These are phyloP conservation scores for Melaleuca quinquenervia DNA, from an alignment of 345 rosid genomes.

Conservation along the genomic window DNA sequence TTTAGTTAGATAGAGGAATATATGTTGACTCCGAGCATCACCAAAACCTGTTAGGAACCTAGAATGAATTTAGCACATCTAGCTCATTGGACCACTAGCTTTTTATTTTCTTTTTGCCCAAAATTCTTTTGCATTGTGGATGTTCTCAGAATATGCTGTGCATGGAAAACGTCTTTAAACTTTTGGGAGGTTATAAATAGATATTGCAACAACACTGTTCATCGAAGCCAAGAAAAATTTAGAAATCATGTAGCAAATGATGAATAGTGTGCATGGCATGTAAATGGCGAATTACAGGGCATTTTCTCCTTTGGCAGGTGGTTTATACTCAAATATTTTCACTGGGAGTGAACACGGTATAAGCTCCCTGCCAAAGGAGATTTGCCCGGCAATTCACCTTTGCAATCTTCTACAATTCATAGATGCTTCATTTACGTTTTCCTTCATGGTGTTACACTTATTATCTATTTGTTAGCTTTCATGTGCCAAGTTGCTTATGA, in stretches of 20 bases:
- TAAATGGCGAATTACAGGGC: conserved; percentile 16
- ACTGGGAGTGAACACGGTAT: neutral
- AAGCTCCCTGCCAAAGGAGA: conserved; percentile 40
- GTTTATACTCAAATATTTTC: neutral
- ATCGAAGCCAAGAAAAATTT: neutral
- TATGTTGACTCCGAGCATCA: too few species aligned
- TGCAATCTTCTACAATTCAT: neutral
- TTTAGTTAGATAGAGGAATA: too few species aligned
- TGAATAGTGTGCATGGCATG: neutral
- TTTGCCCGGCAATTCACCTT: conserved; percentile 27
- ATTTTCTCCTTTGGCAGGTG: conserved; percentile 23
- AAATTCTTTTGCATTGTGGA: neutral
- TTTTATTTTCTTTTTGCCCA: too few species aligned
- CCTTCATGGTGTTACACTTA: neutral
- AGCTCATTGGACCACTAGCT: too few species aligned
- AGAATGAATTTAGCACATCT: too few species aligned
- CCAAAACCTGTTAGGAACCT: too few species aligned
- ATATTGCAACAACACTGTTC: neutral
- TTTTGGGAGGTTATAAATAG: neutral
- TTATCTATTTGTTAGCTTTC: neutral
- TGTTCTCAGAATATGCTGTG: neutral
- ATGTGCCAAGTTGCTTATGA: too few species aligned
- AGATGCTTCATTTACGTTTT: neutral
- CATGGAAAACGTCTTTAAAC: neutral
- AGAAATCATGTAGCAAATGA: neutral